These are phyloP conservation scores for Cryptococcus neoformans DNA, from an alignment of 1,284 basidiomycete species.

Conservation along the genomic window DNA sequence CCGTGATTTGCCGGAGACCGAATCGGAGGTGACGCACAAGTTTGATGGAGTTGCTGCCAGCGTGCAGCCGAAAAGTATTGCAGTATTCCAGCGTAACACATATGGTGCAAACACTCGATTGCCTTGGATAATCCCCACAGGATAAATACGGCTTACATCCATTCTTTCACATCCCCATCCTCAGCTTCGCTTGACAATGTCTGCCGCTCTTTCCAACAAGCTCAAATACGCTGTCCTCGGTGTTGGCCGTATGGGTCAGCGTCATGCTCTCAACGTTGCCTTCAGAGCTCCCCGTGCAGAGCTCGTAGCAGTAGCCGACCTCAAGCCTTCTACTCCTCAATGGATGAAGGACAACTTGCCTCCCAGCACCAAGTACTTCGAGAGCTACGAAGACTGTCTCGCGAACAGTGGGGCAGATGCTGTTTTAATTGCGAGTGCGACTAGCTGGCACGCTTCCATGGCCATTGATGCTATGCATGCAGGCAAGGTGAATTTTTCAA, in stretches of 20 bases:
- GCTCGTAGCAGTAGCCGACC: constrained; percentile 23
- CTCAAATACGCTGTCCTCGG: constrained; percentile 24
- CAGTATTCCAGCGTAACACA: no score
- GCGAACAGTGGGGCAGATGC: constrained; percentile 15
- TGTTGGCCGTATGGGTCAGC: constrained; percentile 28
- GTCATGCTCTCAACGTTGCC: constrained; percentile 23
- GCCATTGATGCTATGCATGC: constrained; percentile 14
- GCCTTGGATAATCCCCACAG: no score
- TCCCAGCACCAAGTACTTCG: constrained; percentile 3
- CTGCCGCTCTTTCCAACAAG: background rate
- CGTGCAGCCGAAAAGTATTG: no score
- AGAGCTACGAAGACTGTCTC: constrained; percentile 6
- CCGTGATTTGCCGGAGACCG: no score
- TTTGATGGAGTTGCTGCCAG: no score
- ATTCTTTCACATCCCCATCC: no score
- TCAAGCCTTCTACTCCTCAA: constrained; percentile 2
- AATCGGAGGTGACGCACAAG: no score
- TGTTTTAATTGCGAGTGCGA: constrained; percentile 26
- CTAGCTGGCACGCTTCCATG: constrained; percentile 19
- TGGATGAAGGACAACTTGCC: constrained; percentile 13
- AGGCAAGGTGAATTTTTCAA: constrained; percentile 15
- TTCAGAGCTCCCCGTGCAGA: constrained; percentile 16
- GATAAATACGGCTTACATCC: no score
- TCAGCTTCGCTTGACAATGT: no score
- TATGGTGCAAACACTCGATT: no score